A percentile compares a stretch with the other conserved stretches of the same genome.
These are phyloP conservation scores for Globisporangium ultimum DNA, from an alignment of 352 stramenopile genomes.

Conservation along the genomic window DNA sequence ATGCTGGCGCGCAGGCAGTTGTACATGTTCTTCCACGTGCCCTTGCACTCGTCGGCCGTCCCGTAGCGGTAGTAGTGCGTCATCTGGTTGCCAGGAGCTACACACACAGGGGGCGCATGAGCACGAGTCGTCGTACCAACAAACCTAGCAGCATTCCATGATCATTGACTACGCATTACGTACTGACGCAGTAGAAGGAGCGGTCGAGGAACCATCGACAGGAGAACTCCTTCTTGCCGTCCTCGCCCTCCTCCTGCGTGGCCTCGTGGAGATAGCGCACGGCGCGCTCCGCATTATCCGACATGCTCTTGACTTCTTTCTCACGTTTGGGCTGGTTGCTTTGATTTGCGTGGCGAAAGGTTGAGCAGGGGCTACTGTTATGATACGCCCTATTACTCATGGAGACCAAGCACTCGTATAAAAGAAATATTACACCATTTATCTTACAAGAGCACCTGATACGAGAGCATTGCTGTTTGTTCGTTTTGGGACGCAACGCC, in stretches of 20 bases:
- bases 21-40: slow-evolving; percentile 79
- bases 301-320: slow-evolving; percentile 5
- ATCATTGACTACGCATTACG: slow-evolving; percentile 18
- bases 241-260: slow-evolving; percentile 21
- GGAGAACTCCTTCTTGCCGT: slow-evolving; percentile 46
- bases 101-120: not conserved
- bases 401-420: too few relatives aligned
- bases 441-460: too few relatives aligned
- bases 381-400: too few relatives aligned
- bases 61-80: slow-evolving; percentile 78
- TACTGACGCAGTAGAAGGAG: slow-evolving; percentile 85
- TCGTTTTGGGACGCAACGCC: too few relatives aligned
- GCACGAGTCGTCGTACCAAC: not conserved
- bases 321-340: too few relatives aligned
- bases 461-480: too few relatives aligned
- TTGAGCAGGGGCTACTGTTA: too few relatives aligned
- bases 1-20: slow-evolving; percentile 73
- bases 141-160: not conserved
- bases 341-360: slow-evolving; percentile 1
- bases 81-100: slow-evolving; percentile 78
- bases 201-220: slow-evolving; percentile 80
- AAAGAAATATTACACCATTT: too few relatives aligned
- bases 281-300: slow-evolving; percentile 49
- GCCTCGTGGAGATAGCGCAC: slow-evolving; percentile 61
- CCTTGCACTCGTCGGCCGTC: slow-evolving; percentile 73